phyloP scores from a whole-genome alignment of 257 asterid genomes.

The Solanum paucissectum region DNA sequence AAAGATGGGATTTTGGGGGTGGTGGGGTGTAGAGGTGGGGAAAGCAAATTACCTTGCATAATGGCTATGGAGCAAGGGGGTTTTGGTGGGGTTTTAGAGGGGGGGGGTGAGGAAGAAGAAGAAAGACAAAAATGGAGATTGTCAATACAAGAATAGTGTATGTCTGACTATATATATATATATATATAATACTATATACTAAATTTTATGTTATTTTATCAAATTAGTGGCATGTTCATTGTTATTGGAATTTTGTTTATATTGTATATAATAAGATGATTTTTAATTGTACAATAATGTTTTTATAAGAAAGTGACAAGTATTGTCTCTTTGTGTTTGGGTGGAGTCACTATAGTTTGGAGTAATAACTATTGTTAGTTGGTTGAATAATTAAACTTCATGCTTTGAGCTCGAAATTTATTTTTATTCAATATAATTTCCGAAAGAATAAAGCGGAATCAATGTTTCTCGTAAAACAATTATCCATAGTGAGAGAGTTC shows the following conservation, averaged over 20 bases:
- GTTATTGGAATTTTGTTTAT: background rate
- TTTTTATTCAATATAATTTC: too few species aligned
- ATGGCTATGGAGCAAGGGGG: background rate
- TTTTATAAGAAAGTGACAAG: background rate
- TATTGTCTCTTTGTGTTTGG: background rate
- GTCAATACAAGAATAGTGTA: background rate
- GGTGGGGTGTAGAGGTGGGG: background rate
- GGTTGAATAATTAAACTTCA: background rate
- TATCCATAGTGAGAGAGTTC: background rate
- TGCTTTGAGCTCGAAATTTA: background rate
- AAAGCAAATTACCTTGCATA: background rate
- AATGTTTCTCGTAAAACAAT: too few species aligned
- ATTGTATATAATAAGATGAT: background rate
- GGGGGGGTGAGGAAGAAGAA: background rate
- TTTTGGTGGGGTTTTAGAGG: background rate
- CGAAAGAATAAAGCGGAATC: accelerated
- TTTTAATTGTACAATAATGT: background rate
- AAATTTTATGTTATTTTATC: too few species aligned
- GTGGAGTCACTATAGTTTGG: background rate
- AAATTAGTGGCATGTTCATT: background rate
- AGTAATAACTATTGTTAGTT: background rate
- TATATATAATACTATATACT: background rate
- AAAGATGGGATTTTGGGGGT: background rate
- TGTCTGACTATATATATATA: too few species aligned
- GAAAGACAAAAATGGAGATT: background rate